phyloP scores from a whole-genome alignment of 805 yeast species.

The Suhomyces faveliae region DNA sequence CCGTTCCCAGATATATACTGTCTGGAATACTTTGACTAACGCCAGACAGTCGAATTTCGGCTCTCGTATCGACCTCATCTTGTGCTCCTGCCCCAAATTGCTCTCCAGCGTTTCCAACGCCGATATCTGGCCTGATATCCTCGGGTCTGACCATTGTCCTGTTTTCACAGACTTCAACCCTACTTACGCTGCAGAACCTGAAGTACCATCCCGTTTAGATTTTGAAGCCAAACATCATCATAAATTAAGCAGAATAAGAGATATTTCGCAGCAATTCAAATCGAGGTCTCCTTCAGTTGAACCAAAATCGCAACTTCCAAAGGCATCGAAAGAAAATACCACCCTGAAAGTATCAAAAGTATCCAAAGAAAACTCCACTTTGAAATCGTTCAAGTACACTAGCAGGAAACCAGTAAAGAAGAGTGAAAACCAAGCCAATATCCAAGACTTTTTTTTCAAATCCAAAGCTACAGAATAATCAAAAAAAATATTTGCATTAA shows the following conservation, averaged over 20 bases:
- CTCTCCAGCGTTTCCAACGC: conserved; percentile 34
- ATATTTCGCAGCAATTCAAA: conserved; percentile 33
- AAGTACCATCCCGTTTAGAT: conserved; percentile 5
- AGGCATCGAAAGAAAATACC: neutral
- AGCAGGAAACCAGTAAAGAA: conserved; percentile 12
- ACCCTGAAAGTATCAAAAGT: neutral
- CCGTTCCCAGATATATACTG: conserved; percentile 71
- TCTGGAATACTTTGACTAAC: conserved; percentile 83
- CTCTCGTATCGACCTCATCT: conserved; percentile 78
- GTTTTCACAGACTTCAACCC: conserved; percentile 62
- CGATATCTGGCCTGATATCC: conserved; percentile 63
- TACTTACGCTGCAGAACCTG: neutral
- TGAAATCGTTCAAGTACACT: conserved; percentile 10
- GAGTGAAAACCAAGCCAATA: neutral
- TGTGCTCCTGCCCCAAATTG: conserved; percentile 44
- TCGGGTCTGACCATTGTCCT: conserved; percentile 97
- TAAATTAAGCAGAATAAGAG: conserved; percentile 25
- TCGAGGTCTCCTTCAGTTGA: neutral
- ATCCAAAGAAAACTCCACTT: neutral
- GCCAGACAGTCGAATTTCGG: conserved; percentile 83
- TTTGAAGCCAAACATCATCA: conserved; percentile 23
- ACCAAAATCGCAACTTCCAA: neutral
- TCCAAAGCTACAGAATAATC: neutral
- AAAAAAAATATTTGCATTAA: neutral
- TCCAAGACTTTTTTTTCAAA: neutral